Evolutionary conservation across 140 eudicot genomes (phyloP).

Genomic region (Erigeron philadelphicus): DNA sequence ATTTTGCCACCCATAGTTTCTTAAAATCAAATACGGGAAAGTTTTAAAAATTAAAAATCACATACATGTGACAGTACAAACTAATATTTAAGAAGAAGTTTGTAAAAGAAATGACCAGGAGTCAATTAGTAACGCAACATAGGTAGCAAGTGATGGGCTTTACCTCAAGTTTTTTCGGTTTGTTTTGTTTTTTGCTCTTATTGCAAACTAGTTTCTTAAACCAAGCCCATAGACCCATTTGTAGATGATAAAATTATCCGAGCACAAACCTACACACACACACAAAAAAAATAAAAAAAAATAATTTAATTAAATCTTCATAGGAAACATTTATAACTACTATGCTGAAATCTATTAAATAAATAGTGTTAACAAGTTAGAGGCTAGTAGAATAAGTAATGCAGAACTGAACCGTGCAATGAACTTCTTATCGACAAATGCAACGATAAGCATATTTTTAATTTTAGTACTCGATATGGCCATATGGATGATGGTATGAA

Average conservation of each 20-base stretch:
- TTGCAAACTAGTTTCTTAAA: slow-evolving; percentile 20
- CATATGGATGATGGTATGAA: too few relatives aligned
- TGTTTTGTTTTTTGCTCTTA: slow-evolving; percentile 27
- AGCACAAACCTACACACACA: slow-evolving; percentile 16
- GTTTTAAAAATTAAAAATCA: background rate
- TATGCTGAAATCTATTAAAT: background rate
- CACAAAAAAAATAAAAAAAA: background rate
- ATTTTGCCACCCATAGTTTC: background rate
- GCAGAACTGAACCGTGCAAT: background rate
- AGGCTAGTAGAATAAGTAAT: too few relatives aligned
- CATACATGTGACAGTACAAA: background rate
- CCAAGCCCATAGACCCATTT: slow-evolving; percentile 37
- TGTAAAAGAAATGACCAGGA: background rate
- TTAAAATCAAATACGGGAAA: background rate
- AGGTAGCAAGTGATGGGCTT: background rate
- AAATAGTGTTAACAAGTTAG: too few relatives aligned
- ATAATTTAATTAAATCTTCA: background rate
- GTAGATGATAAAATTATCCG: slow-evolving; percentile 1
- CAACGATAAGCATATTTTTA: too few relatives aligned
- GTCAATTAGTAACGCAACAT: background rate
- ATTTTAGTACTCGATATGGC: too few relatives aligned
- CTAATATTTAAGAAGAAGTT: background rate
- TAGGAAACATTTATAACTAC: background rate
- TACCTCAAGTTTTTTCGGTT: slow-evolving; percentile 19
- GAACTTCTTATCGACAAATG: too few relatives aligned